Percentiles rank a stretch among this genome's conserved stretches.
Conservation (phyloP, 108 stramenopile genomes). For the Fistulifera solaris region DNA sequence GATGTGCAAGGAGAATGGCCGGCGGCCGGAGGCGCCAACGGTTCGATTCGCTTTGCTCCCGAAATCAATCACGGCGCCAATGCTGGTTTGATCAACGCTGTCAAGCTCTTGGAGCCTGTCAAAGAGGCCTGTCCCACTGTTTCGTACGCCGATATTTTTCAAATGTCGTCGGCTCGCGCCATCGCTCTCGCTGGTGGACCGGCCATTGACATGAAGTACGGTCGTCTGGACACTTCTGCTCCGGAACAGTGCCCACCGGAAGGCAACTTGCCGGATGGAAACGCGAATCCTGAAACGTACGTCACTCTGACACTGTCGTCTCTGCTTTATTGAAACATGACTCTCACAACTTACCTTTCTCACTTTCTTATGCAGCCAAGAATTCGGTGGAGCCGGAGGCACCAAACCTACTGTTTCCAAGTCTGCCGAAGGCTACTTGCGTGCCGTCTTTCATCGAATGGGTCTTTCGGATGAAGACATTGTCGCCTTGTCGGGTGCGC, state of each 20-base stretch:
- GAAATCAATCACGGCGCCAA: slow-evolving; percentile 91
- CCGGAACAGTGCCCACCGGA: slow-evolving; percentile 45
- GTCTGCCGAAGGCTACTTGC: slow-evolving; percentile 57
- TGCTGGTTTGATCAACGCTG: slow-evolving; percentile 67
- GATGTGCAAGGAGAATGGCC: slow-evolving; percentile 52
- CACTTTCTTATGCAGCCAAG: too few relatives aligned
- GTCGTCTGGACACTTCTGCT: slow-evolving; percentile 56
- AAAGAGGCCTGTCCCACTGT: slow-evolving; percentile 66
- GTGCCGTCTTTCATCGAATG: slow-evolving; percentile 93
- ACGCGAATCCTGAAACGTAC: slow-evolving; percentile 50
- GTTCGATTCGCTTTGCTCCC: slow-evolving; percentile 87
- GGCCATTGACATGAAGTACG: slow-evolving; percentile 60
- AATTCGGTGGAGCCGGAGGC: slow-evolving; percentile 55
- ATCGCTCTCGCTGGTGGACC: slow-evolving; percentile 75
- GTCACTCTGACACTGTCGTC: too few relatives aligned
- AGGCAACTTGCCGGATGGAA: slow-evolving; percentile 82
- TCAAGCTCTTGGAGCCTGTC: slow-evolving; percentile 72
- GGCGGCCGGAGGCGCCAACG: slow-evolving; percentile 55
- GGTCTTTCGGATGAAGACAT: slow-evolving; percentile 91
- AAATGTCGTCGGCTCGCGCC: slow-evolving; percentile 60
- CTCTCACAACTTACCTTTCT: too few relatives aligned
- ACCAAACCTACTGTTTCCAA: slow-evolving; percentile 46
- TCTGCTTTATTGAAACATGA: too few relatives aligned
- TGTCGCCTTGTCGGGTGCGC: slow-evolving; percentile 88
- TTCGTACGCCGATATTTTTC: slow-evolving; percentile 68